A percentile compares a stretch with the other conserved stretches of the same genome.
Conservation (phyloP, 1,284 basidiomycete genomes). For the Amylostereum areolatum region DNA sequence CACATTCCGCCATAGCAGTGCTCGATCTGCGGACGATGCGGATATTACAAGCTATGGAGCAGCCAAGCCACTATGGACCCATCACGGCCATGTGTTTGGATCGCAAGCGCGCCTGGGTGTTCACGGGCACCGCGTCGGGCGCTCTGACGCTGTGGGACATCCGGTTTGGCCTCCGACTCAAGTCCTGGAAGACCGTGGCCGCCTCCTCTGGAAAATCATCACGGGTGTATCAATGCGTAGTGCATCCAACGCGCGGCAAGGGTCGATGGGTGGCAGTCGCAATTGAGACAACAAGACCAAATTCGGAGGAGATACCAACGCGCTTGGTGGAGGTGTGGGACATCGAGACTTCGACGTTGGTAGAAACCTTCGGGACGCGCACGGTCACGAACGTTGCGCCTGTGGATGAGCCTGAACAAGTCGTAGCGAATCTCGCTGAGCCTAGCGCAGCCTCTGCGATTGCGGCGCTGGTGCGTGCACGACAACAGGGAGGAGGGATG, state of each 20-base stretch:
- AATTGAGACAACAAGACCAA: conserved; percentile 47
- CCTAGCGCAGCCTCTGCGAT: conserved; percentile 64
- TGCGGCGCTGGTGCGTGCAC: conserved; percentile 42
- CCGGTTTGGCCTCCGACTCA: conserved; percentile 85
- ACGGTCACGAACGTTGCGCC: conserved; percentile 35
- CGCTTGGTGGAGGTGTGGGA: conserved; percentile 77
- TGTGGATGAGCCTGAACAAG: conserved; percentile 40
- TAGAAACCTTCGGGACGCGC: conserved; percentile 64
- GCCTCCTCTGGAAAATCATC: conserved; percentile 45
- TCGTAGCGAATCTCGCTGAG: conserved; percentile 49
- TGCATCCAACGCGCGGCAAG: conserved; percentile 84
- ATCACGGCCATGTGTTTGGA: conserved; percentile 84
- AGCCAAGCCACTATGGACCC: conserved; percentile 82
- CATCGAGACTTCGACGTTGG: conserved; percentile 59
- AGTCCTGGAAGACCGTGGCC: conserved; percentile 79
- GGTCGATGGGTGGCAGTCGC: conserved; percentile 89
- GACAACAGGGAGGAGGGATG: conserved; percentile 27
- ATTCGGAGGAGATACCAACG: conserved; percentile 32
- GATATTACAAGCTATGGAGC: conserved; percentile 68
- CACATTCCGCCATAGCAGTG: conserved; percentile 70
- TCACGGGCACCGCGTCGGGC: conserved; percentile 83
- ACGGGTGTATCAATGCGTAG: conserved; percentile 62
- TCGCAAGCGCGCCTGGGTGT: conserved; percentile 78
- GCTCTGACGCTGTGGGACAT: conserved; percentile 90
- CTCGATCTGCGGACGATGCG: conserved; percentile 87